Percentiles rank a stretch among this genome's conserved stretches.
These are phyloP conservation scores for Hypoxylon sp. DNA, from an alignment of 2,329 filamentous ascomycete genomes.

Conservation along the genomic window DNA sequence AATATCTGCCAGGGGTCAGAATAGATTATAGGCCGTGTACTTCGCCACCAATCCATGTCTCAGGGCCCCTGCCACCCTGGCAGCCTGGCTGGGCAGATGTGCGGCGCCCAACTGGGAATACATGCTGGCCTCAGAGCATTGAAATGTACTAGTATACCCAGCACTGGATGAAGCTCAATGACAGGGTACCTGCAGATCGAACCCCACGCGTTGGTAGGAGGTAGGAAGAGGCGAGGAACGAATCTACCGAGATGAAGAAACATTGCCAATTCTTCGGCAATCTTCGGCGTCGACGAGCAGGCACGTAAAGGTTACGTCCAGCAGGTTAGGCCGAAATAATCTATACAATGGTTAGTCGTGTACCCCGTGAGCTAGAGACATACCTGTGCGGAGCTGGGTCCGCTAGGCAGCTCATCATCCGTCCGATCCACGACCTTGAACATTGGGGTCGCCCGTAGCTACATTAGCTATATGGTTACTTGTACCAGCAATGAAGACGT, in stretches of 20 bases:
- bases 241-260: conserved; percentile 27
- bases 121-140: conserved; percentile 20
- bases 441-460: conserved; percentile 8
- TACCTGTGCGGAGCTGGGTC: conserved; percentile 8
- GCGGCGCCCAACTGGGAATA: conserved; percentile 22
- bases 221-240: conserved; percentile 21
- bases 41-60: conserved; percentile 39
- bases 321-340: not conserved
- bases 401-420: conserved; percentile 8
- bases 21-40: conserved; percentile 31
- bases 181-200: conserved; percentile 34
- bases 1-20: conserved; percentile 21
- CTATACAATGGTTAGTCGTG: conserved; percentile 25
- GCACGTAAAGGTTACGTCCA: conserved; percentile 8
- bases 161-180: conserved; percentile 21
- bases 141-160: conserved; percentile 16
- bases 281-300: conserved; percentile 10
- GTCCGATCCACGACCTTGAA: not conserved
- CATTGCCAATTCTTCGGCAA: conserved; percentile 6
- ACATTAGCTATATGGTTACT: conserved; percentile 16
- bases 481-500: conserved; percentile 18
- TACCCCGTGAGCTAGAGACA: conserved; percentile 19
- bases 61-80: conserved; percentile 20
- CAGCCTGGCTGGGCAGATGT: conserved; percentile 23
- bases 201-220: conserved; percentile 22